Percentiles rank a stretch among this genome's conserved stretches.
Conservation (phyloP, 164 flowering plant genomes). For the Sedum album region DNA sequence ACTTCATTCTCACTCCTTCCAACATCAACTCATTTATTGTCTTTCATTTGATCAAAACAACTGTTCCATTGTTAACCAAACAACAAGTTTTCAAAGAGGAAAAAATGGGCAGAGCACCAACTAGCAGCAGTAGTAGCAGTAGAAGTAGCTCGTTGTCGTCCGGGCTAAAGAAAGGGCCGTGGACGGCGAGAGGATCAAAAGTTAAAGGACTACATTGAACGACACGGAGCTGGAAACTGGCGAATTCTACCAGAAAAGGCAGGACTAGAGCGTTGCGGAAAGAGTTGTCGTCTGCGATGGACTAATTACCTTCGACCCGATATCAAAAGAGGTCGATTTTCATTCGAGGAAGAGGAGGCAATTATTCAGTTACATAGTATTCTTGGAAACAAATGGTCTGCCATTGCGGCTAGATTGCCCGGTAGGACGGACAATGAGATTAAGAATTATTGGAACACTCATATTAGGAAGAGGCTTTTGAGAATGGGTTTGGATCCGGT, state of each 20-base stretch:
- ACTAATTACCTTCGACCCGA: slow-evolving; percentile 73
- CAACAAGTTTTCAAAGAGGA: too few relatives aligned
- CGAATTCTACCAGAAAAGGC: not conserved
- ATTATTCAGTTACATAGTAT: slow-evolving; percentile 69
- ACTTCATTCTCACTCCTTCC: too few relatives aligned
- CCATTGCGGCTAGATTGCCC: slow-evolving; percentile 83
- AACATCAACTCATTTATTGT: too few relatives aligned
- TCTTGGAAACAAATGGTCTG: slow-evolving; percentile 83
- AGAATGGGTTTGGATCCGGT: slow-evolving; percentile 92
- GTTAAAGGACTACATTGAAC: not conserved
- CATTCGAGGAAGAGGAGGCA: slow-evolving; percentile 72
- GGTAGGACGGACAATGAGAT: slow-evolving; percentile 92
- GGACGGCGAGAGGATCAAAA: too few relatives aligned
- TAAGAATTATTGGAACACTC: slow-evolving; percentile 96
- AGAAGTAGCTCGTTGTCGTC: too few relatives aligned
- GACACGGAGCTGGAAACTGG: not conserved
- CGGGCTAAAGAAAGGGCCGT: too few relatives aligned
- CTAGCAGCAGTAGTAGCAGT: too few relatives aligned
- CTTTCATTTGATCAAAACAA: too few relatives aligned
- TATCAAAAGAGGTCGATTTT: slow-evolving; percentile 69
- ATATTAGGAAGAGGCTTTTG: slow-evolving; percentile 75
- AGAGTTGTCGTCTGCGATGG: slow-evolving; percentile 81
- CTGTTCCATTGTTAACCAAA: too few relatives aligned
- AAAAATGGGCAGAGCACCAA: too few relatives aligned
- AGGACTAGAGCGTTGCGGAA: slow-evolving; percentile 73